These are phyloP conservation scores for Metschnikowia cerradonensis DNA, from an alignment of 805 yeast genomes.

Conservation along the genomic window DNA sequence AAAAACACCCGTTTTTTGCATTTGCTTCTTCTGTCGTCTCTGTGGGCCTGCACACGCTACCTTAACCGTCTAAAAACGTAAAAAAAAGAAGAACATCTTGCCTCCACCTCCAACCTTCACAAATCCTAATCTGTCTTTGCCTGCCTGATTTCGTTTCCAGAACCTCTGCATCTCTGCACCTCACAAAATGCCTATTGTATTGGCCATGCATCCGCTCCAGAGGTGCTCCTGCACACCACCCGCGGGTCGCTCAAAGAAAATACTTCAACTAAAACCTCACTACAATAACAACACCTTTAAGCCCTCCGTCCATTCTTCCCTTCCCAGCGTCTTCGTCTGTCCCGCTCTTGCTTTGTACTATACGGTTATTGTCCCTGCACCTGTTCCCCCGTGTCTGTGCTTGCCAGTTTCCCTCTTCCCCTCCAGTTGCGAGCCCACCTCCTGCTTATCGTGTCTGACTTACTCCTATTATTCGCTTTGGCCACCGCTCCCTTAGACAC, in stretches of 20 bases:
- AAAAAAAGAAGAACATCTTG: too few species aligned
- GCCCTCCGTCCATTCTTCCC: not conserved
- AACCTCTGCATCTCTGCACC: not conserved
- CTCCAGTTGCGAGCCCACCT: not conserved
- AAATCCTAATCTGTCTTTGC: not conserved
- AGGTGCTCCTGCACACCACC: not conserved
- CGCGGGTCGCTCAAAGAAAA: conserved; percentile 2
- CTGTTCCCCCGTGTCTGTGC: not conserved
- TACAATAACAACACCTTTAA: conserved; percentile 1
- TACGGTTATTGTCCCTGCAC: not conserved
- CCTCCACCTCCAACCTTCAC: too few species aligned
- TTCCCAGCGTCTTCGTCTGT: not conserved
- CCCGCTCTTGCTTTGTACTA: not conserved
- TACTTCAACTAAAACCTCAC: not conserved
- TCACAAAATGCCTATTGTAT: not conserved
- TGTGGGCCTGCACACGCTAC: too few species aligned
- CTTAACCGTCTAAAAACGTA: too few species aligned
- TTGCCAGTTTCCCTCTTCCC: too few species aligned
- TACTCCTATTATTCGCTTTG: not conserved
- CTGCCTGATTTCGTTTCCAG: not conserved
- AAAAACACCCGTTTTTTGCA: too few species aligned
- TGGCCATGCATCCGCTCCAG: not conserved
- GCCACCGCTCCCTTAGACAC: not conserved
- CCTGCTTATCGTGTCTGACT: not conserved
- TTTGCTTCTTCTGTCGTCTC: too few species aligned